phyloP scores from a whole-genome alignment of 2,329 filamentous ascomycete genomes.

The Basipetospora chlamydospora region DNA sequence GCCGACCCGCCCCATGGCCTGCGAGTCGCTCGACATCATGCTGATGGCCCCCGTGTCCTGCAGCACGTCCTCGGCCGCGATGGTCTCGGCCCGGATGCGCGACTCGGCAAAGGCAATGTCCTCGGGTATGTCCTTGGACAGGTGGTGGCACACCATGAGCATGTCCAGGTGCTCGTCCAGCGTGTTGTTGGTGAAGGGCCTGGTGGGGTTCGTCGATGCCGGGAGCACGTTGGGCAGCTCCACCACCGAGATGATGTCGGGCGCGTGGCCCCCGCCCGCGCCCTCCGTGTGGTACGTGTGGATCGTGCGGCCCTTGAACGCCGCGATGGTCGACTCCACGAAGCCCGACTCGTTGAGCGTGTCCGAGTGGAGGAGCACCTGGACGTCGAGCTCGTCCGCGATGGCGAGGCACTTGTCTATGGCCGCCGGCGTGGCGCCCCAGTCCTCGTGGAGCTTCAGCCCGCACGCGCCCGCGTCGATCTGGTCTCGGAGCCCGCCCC shows the following conservation, averaged over 20 bases:
- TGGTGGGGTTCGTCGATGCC: constrained; percentile 80
- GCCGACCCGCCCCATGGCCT: constrained; percentile 92
- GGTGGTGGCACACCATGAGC: constrained; percentile 95
- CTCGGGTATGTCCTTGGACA: constrained; percentile 84
- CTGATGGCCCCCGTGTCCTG: constrained; percentile 90
- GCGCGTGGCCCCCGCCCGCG: constrained; percentile 85
- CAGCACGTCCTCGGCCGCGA: constrained; percentile 89
- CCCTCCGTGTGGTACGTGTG: constrained; percentile 97
- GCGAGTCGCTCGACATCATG: constrained; percentile 94
- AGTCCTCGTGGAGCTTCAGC: constrained; percentile 91
- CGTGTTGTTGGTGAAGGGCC: constrained; percentile 82
- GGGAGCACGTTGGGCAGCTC: constrained; percentile 81
- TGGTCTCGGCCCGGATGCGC: constrained; percentile 88
- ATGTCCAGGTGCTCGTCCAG: constrained; percentile 95
- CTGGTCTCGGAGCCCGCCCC: constrained; percentile 61
- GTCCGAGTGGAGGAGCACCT: constrained; percentile 90
- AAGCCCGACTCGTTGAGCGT: constrained; percentile 97
- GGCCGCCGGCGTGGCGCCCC: constrained; percentile 80
- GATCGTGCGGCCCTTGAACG: constrained; percentile 75
- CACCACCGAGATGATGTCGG: constrained; percentile 89
- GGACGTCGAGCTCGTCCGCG: constrained; percentile 83
- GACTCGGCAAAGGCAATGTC: constrained; percentile 92
- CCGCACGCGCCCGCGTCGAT: constrained; percentile 73
- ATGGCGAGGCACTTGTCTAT: constrained; percentile 78
- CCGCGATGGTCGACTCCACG: constrained; percentile 77